Evolutionary conservation across 441 rosid genomes (phyloP).

Genomic region (Isatis lusitanica): DNA sequence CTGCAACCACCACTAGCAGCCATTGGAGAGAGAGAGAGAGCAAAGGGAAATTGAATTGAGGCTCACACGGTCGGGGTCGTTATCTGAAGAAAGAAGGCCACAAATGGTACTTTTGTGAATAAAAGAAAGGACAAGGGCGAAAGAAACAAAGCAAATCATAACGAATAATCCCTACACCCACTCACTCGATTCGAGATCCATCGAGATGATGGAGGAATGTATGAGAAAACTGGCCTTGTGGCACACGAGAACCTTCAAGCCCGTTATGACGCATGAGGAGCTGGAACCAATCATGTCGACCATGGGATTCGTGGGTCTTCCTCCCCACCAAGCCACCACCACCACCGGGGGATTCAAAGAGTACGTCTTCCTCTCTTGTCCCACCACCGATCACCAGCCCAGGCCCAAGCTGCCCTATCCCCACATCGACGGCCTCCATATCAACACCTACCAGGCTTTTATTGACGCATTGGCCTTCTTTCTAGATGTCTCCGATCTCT

Average conservation of each 20-base stretch:
- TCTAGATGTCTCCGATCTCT: slow-evolving; percentile 51
- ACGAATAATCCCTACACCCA: slow-evolving; percentile 2
- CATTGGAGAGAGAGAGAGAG: slow-evolving; percentile 1
- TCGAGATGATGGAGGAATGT: slow-evolving; percentile 36
- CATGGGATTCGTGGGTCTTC: slow-evolving; percentile 47
- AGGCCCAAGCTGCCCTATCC: slow-evolving; percentile 50
- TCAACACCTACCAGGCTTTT: slow-evolving; percentile 53
- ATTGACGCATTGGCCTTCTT: slow-evolving; percentile 53
- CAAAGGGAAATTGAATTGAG: neutral
- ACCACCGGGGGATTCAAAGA: slow-evolving; percentile 47
- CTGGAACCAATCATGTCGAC: slow-evolving; percentile 54
- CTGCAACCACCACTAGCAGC: slow-evolving; percentile 16
- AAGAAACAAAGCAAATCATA: slow-evolving; percentile 22
- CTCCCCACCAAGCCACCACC: neutral
- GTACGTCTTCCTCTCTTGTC: slow-evolving; percentile 35
- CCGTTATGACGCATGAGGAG: slow-evolving; percentile 58
- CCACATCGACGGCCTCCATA: slow-evolving; percentile 58
- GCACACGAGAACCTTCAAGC: slow-evolving; percentile 58
- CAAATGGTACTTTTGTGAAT: slow-evolving; percentile 25
- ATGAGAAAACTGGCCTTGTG: slow-evolving; percentile 44
- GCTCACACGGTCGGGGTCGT: neutral
- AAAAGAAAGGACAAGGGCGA: slow-evolving; percentile 9
- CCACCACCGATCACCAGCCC: slow-evolving; percentile 32
- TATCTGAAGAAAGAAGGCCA: neutral
- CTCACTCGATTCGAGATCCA: neutral